phyloP scores from a whole-genome alignment of 768 basidiomycete genomes.

The Hemileccinum rubropunctum region DNA sequence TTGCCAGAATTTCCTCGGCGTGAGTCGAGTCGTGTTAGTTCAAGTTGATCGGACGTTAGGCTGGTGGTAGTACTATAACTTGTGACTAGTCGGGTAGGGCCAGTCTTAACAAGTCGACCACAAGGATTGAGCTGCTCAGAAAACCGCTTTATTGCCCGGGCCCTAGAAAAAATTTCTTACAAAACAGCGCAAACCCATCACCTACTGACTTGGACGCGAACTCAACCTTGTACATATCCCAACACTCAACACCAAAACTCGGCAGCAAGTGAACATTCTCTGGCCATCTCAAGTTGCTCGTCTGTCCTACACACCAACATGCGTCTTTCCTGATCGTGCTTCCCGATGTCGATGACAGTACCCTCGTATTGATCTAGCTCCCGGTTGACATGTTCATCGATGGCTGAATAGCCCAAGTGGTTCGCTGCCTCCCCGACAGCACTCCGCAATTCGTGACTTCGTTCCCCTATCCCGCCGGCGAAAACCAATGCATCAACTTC shows the following conservation, averaged over 20 bases:
- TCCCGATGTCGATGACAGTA: conserved; percentile 48
- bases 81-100: too few relatives aligned
- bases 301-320: conserved; percentile 66
- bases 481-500: conserved; percentile 80
- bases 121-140: too few relatives aligned
- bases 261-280: conserved; percentile 31
- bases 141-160: too few relatives aligned
- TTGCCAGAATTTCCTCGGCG: too few relatives aligned
- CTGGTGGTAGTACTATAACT: too few relatives aligned
- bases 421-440: conserved; percentile 51
- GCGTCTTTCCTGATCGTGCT: conserved; percentile 25
- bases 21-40: too few relatives aligned
- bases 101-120: too few relatives aligned
- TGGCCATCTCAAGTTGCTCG: conserved; percentile 56
- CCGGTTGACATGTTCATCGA: conserved; percentile 49
- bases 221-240: too few relatives aligned
- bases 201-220: too few relatives aligned
- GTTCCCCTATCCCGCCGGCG: conserved; percentile 87
- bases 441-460: conserved; percentile 55
- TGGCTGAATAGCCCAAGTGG: conserved; percentile 59
- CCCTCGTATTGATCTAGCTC: conserved; percentile 36
- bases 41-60: too few relatives aligned
- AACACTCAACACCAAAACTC: conserved; percentile 15
- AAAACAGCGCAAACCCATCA: too few relatives aligned
- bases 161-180: too few relatives aligned